phyloP scores from a whole-genome alignment of 192 early-diverging fungal genomes.

The Backusella macrospora region DNA sequence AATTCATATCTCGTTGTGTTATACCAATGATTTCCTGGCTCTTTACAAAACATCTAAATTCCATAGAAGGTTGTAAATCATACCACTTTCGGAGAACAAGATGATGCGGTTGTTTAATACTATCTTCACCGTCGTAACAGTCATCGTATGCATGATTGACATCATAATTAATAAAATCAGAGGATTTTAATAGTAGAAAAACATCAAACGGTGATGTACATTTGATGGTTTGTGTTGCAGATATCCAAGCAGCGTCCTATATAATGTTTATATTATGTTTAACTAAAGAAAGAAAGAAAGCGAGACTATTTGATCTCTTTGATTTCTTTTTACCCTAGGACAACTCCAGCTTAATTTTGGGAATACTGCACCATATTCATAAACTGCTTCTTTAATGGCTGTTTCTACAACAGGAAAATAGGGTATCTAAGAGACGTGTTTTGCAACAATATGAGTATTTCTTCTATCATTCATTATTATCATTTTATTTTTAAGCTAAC shows the following conservation, averaged over 20 bases:
- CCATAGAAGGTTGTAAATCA: constrained; percentile 87
- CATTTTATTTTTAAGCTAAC: background rate
- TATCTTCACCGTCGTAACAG: constrained; percentile 49
- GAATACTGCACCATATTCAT: constrained; percentile 6
- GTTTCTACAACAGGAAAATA: constrained; percentile 10
- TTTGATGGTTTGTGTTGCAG: constrained; percentile 74
- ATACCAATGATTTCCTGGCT: constrained; percentile 76
- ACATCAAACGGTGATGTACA: constrained; percentile 82
- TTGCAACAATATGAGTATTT: background rate
- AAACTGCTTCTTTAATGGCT: background rate
- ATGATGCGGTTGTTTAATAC: constrained; percentile 50
- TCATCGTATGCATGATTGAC: constrained; percentile 73
- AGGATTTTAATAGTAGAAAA: constrained; percentile 87
- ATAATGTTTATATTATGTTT: background rate
- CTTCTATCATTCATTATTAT: background rate
- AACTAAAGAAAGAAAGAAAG: background rate
- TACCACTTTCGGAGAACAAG: constrained; percentile 92
- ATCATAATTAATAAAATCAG: constrained; percentile 90
- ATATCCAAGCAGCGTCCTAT: constrained; percentile 89
- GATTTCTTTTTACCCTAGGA: constrained; percentile 62
- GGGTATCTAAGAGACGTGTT: background rate
- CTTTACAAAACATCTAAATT: constrained; percentile 95
- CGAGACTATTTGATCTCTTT: background rate
- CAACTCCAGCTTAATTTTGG: constrained; percentile 97
- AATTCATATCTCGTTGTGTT: constrained; percentile 86